phyloP scores from a whole-genome alignment of 768 basidiomycete genomes.

The Phaeotremella fagi region DNA sequence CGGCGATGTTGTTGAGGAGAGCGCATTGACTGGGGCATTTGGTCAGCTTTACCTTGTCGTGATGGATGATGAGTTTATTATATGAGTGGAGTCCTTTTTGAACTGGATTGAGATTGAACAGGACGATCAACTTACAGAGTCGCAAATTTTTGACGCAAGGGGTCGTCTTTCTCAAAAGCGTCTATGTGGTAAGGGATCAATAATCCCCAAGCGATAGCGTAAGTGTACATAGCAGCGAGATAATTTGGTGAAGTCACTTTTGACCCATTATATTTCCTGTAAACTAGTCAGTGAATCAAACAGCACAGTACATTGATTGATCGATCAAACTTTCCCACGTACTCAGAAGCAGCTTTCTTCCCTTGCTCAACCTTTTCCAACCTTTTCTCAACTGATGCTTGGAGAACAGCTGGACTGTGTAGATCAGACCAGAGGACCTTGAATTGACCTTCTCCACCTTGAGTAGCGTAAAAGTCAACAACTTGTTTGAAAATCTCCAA shows the following conservation, averaged over 20 bases:
- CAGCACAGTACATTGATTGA: neutral
- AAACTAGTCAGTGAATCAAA: too few relatives aligned
- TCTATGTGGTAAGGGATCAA: slow-evolving; percentile 14
- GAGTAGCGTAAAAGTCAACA: slow-evolving; percentile 8
- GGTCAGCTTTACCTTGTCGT: neutral
- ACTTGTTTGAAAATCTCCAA: slow-evolving; percentile 10
- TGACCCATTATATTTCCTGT: too few relatives aligned
- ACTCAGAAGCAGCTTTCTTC: slow-evolving; percentile 13
- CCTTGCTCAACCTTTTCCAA: slow-evolving; percentile 7
- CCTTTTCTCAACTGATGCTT: slow-evolving; percentile 2
- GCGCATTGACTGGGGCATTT: neutral
- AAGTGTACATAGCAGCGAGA: slow-evolving; percentile 23
- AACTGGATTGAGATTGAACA: too few relatives aligned
- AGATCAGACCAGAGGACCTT: slow-evolving; percentile 11
- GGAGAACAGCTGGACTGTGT: slow-evolving; percentile 1
- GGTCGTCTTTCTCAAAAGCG: slow-evolving; percentile 1
- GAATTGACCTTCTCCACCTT: slow-evolving; percentile 4
- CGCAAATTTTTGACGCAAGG: neutral
- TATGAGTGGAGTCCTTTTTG: neutral
- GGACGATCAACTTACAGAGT: slow-evolving; percentile 3
- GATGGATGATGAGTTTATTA: neutral
- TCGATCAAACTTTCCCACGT: neutral
- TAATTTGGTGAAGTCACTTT: too few relatives aligned
- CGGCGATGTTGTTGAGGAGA: slow-evolving; percentile 3
- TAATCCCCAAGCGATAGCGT: slow-evolving; percentile 20